Base-by-base conservation (phyloP, 2,329 filamentous ascomycete species). In the Fusarium albosuccineum region DNA sequence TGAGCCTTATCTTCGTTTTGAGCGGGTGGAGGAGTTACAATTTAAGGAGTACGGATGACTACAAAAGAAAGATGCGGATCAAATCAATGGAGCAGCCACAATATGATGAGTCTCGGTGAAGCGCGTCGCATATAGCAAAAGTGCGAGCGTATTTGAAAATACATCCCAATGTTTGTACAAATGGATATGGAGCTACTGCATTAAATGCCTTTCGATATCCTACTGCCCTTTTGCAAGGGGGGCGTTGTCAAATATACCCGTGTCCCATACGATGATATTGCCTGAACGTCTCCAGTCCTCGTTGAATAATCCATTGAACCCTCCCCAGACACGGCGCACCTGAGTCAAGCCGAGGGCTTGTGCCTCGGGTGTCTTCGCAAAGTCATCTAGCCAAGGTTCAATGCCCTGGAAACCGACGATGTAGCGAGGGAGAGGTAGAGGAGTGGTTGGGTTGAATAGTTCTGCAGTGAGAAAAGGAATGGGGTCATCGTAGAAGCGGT, bases 401-500 rank as follows among this genome's bases (percentile, higher is more conserved):
- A 90, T 81, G 37, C 86, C 85, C 71, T 89, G 84, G 62, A 89
- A 91, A 0, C 86, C 88, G 8, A 88, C 82, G 14, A 91, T 83
- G 70, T 86, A 90, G 13, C 86, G 79, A 26, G 88, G 87, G 52
- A 85, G 70, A 34, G 64, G 36, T 22, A 65, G 65, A 9, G 49
- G 50, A 6, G 64, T 67, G 26, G 59, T 62, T 0, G 71, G 57
- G 3, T 55, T 62, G 45, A 83, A 88, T 26, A 92, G 74, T 81
- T 87, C 79, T 44, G 76, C 68, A 59, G 79, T 68, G 30, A 94
- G 74, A 72, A 93, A 95, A 0, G 68, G 33, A 67, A 76, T 6
- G 10, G 80, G 76, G 22, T 90, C 87, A 63, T 91, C 86, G 79
- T 97, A 98, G 82, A 99, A 99, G 44, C 90, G 85, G 76, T 97